phyloP scores from a whole-genome alignment of 371 early-diverging fungal genomes.

The Haplosporangium sp. region DNA sequence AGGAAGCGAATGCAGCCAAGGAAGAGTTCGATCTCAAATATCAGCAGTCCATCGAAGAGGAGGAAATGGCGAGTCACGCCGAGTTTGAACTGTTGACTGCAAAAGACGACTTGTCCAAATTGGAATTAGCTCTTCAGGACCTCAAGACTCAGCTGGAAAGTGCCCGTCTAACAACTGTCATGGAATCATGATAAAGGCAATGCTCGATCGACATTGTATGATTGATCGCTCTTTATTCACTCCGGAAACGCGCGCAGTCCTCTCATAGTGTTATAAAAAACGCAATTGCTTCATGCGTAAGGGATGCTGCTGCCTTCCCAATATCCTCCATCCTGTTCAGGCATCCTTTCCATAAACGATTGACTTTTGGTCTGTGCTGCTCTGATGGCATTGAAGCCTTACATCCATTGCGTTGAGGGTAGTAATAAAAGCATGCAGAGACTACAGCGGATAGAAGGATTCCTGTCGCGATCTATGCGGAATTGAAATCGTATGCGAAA shows the following conservation, averaged over 20 bases:
- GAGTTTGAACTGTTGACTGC: conserved; percentile 32
- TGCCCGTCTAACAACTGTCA: background rate
- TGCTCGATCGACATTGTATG: no score
- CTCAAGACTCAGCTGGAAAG: conserved; percentile 14
- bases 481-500: background rate
- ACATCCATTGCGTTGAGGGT: background rate
- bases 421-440: background rate
- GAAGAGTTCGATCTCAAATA: conserved; percentile 18
- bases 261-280: conserved; percentile 19
- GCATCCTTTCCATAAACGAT: background rate
- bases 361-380: background rate
- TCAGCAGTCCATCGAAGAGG: conserved; percentile 18
- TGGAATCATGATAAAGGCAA: no score
- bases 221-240: conserved; percentile 22
- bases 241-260: conserved; percentile 23
- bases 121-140: conserved; percentile 5
- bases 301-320: background rate
- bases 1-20: conserved; percentile 16
- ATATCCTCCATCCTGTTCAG: no score
- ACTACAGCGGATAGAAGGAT: background rate
- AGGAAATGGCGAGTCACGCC: conserved; percentile 28
- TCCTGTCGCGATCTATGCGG: no score
- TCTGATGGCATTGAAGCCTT: background rate
- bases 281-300: background rate
- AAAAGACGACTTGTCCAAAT: conserved; percentile 8